A percentile compares a stretch with the other conserved stretches of the same genome.
phyloP scores from a whole-genome alignment of 2,329 filamentous ascomycete species.

The Fusarium succisae region DNA sequence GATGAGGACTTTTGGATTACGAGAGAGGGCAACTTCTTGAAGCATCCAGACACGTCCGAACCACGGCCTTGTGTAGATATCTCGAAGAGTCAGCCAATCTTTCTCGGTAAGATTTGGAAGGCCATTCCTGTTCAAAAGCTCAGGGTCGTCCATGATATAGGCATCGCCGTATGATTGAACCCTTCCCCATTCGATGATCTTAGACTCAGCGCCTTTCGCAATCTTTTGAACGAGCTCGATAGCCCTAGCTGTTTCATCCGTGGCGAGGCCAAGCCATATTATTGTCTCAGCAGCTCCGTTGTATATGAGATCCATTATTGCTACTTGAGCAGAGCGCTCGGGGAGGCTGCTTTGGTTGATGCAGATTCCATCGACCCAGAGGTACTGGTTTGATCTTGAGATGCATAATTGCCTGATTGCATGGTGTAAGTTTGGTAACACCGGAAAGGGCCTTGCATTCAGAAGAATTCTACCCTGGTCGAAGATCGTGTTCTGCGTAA shows the following conservation, averaged over 20 bases:
- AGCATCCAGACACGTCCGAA: conserved; percentile 43
- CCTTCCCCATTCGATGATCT: conserved; percentile 23
- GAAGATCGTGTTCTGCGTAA: not conserved
- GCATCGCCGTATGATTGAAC: conserved; percentile 23
- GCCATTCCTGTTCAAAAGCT: conserved; percentile 20
- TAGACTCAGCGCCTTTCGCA: not conserved
- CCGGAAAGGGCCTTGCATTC: not conserved
- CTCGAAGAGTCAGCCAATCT: conserved; percentile 26
- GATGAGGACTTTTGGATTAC: not conserved
- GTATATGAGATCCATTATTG: not conserved
- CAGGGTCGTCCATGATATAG: conserved; percentile 30
- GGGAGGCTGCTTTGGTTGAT: not conserved
- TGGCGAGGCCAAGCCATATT: not conserved
- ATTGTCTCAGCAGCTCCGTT: not conserved
- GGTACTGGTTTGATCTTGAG: not conserved
- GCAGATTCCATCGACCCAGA: not conserved
- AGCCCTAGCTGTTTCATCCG: not conserved
- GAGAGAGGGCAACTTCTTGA: not conserved
- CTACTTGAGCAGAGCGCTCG: not conserved
- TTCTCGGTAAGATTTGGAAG: conserved; percentile 21
- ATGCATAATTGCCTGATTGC: not conserved
- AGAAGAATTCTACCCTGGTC: not conserved
- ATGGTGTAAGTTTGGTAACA: not conserved
- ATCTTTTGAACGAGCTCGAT: not conserved
- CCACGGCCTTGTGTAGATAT: conserved; percentile 37